These are phyloP conservation scores for Candida mesenterica DNA, from an alignment of 1,139 yeast species.

Conservation along the genomic window DNA sequence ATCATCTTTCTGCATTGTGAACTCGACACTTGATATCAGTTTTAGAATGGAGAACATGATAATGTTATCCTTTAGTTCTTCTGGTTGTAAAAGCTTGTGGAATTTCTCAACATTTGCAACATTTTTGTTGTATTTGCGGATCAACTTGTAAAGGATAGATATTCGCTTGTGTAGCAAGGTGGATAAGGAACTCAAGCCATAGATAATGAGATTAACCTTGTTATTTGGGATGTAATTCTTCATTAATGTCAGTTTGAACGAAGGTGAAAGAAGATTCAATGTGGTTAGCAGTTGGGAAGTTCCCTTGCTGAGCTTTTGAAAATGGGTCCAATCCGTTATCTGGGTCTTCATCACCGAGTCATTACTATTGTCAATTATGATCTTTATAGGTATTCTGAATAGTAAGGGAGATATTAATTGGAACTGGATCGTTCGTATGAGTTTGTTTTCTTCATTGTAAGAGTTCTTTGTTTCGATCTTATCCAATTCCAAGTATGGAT, in stretches of 20 bases:
- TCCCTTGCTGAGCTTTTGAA: constrained; percentile 1
- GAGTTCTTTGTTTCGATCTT: constrained; percentile 15
- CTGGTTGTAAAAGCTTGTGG: constrained; percentile 8
- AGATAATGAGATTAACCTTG: constrained; percentile 30
- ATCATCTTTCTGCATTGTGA: constrained; percentile 10
- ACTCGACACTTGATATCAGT: constrained; percentile 19
- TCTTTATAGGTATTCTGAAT: constrained; percentile 22
- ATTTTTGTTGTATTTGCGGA: constrained; percentile 17
- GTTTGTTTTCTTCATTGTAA: constrained; percentile 9
- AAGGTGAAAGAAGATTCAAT: constrained; percentile 21
- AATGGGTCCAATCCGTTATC: constrained; percentile 1
- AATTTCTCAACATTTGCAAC: constrained; percentile 9
- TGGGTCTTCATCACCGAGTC: constrained; percentile 4
- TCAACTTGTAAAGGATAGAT: constrained; percentile 19
- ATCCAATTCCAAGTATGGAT: constrained; percentile 26
- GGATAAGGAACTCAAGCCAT: constrained; percentile 34
- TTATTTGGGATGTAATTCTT: constrained; percentile 26
- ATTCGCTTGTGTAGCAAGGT: constrained; percentile 23
- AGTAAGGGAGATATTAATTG: constrained; percentile 22
- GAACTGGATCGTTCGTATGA: constrained; percentile 22
- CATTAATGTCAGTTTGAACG: constrained; percentile 18
- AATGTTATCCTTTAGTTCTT: constrained; percentile 17
- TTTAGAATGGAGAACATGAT: constrained; percentile 21
- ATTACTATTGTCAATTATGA: not conserved
- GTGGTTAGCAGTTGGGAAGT: constrained; percentile 9